Evolutionary conservation across 2,329 filamentous ascomycete genomes (phyloP).

Genomic region (Monosporascus sp.): DNA sequence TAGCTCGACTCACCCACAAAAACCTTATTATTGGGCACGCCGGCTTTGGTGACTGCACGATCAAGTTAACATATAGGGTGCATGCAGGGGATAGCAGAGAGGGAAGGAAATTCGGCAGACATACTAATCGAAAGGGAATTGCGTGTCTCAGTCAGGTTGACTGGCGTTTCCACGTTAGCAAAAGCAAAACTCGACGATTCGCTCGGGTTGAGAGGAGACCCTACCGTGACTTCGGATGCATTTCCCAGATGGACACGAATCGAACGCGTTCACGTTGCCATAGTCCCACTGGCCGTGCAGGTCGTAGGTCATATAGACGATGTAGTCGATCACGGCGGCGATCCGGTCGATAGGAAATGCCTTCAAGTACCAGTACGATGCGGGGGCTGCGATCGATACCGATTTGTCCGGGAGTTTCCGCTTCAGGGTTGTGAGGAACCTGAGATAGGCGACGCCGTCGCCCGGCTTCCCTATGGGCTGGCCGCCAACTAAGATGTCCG

Average conservation of each 20-base stretch:
- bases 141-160: constrained; percentile 18
- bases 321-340: constrained; percentile 14
- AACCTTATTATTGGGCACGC: background rate
- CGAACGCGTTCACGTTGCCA: constrained; percentile 4
- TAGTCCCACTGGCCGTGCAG: constrained; percentile 18
- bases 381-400: constrained; percentile 15
- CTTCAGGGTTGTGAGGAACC: constrained; percentile 6
- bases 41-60: background rate
- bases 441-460: constrained; percentile 10
- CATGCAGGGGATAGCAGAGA: too few relatives aligned
- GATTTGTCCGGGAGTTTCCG: constrained; percentile 1
- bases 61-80: too few relatives aligned
- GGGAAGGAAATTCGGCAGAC: background rate
- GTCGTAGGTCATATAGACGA: constrained; percentile 13
- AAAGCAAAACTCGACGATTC: too few relatives aligned
- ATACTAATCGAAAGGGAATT: constrained; percentile 12
- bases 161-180: too few relatives aligned
- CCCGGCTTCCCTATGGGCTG: constrained; percentile 6
- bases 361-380: constrained; percentile 22
- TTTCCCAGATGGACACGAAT: constrained; percentile 6
- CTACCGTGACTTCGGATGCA: constrained; percentile 7
- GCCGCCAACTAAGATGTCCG: constrained; percentile 12
- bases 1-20: constrained; percentile 1
- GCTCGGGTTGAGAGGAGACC: too few relatives aligned
- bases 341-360: constrained; percentile 13